phyloP scores from a whole-genome alignment of 495 filamentous ascomycete species.

The Neurospora tetrasperma region DNA sequence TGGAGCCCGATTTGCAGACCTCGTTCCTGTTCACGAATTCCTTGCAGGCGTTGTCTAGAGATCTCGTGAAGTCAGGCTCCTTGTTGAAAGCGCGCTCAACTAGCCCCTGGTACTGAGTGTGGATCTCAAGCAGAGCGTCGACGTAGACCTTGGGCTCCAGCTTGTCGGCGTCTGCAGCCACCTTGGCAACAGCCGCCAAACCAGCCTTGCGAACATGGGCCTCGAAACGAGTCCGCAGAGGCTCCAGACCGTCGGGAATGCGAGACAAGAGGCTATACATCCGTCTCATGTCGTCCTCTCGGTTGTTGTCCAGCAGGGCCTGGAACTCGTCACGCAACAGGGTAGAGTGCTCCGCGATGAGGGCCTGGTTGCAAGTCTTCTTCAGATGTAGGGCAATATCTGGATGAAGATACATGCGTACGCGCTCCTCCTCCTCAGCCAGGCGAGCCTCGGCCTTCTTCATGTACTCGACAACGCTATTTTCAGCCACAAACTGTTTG shows the following conservation, averaged over 20 bases:
- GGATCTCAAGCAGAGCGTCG: slow-evolving; percentile 86
- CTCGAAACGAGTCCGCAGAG: slow-evolving; percentile 80
- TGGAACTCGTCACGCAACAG: slow-evolving; percentile 94
- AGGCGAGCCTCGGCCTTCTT: slow-evolving; percentile 95
- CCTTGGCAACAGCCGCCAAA: slow-evolving; percentile 78
- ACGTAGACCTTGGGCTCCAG: slow-evolving; percentile 96
- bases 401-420: slow-evolving; percentile 79
- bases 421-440: slow-evolving; percentile 88
- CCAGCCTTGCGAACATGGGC: slow-evolving; percentile 86
- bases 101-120: slow-evolving; percentile 82
- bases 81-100: slow-evolving; percentile 90
- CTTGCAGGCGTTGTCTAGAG: slow-evolving; percentile 91
- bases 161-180: slow-evolving; percentile 77
- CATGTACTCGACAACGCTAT: slow-evolving; percentile 99
- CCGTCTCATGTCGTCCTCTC: slow-evolving; percentile 85
- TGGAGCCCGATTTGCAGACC: slow-evolving; percentile 84
- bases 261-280: slow-evolving; percentile 92
- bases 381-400: slow-evolving; percentile 79
- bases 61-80: slow-evolving; percentile 94
- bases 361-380: slow-evolving; percentile 75
- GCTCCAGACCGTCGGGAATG: slow-evolving; percentile 87
- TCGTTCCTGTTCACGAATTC: slow-evolving; percentile 97
- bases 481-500: slow-evolving; percentile 87
- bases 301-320: slow-evolving; percentile 85
- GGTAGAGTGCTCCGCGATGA: slow-evolving; percentile 77